Percentiles rank a stretch among this genome's conserved stretches.
Evolutionary conservation across 768 basidiomycete species (phyloP).

Genomic region (Coprinellus micaceus): DNA sequence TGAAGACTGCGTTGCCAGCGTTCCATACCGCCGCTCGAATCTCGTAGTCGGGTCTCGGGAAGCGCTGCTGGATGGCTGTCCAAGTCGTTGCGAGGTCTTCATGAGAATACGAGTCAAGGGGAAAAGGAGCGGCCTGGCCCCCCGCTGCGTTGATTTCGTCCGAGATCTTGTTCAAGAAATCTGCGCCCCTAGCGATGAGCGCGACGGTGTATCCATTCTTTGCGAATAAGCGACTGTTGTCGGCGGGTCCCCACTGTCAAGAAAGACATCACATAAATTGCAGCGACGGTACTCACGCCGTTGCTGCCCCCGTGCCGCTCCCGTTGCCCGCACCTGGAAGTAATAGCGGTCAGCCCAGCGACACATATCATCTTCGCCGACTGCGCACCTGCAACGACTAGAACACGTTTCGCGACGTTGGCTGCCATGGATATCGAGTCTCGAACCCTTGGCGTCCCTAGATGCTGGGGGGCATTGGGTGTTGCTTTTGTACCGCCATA

Average conservation of each 20-base stretch:
- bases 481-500: not conserved
- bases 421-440: slow-evolving; percentile 20
- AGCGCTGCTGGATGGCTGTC: slow-evolving; percentile 40
- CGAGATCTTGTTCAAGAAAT: slow-evolving; percentile 49
- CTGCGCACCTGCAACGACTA: slow-evolving; percentile 56
- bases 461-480: not conserved
- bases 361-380: not conserved
- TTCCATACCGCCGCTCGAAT: slow-evolving; percentile 68
- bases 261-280: not conserved
- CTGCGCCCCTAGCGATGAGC: slow-evolving; percentile 55
- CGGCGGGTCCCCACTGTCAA: not conserved
- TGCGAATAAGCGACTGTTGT: slow-evolving; percentile 60
- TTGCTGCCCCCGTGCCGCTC: slow-evolving; percentile 53
- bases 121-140: slow-evolving; percentile 61
- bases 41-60: slow-evolving; percentile 43
- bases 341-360: not conserved
- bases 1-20: slow-evolving; percentile 53
- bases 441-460: not conserved
- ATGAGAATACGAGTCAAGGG: slow-evolving; percentile 48
- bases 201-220: slow-evolving; percentile 66
- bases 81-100: slow-evolving; percentile 50
- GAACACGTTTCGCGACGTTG: slow-evolving; percentile 41
- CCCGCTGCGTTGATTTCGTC: slow-evolving; percentile 52
- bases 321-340: slow-evolving; percentile 42
- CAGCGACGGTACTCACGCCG: slow-evolving; percentile 42